These are phyloP conservation scores for Camellia oleifera DNA, from an alignment of 179 eudicot species.

Conservation along the genomic window DNA sequence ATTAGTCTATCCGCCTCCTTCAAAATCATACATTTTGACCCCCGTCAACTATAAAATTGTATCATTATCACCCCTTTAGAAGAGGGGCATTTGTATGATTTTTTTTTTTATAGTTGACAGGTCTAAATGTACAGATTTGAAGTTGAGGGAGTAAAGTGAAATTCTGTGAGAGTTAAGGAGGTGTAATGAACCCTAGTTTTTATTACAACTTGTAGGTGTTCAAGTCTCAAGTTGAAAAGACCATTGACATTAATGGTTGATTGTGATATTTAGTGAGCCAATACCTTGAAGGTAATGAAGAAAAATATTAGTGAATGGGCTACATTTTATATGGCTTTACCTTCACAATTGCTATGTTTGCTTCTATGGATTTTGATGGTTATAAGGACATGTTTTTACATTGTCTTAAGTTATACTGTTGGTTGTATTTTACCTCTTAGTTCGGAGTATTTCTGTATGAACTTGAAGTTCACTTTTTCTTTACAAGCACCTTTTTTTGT, in stretches of 20 bases:
- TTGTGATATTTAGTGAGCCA: not conserved
- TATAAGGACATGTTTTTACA: not conserved
- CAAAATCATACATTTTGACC: too few species aligned
- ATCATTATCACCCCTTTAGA: too few species aligned
- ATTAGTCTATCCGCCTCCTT: too few species aligned
- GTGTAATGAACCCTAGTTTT: too few species aligned
- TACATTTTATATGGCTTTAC: not conserved
- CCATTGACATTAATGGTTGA: not conserved
- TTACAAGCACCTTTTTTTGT: not conserved
- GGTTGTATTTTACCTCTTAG: conserved; percentile 2
- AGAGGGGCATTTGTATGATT: too few species aligned
- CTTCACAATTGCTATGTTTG: too few species aligned
- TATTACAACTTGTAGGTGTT: not conserved
- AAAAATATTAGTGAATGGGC: not conserved
- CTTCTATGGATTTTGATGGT: too few species aligned
- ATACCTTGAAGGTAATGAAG: not conserved
- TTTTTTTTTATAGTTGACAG: too few species aligned
- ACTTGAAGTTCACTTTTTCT: conserved; percentile 3
- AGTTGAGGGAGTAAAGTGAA: too few species aligned
- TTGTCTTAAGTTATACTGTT: not conserved
- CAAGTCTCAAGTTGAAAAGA: not conserved
- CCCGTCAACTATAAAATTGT: too few species aligned
- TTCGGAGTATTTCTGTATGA: not conserved
- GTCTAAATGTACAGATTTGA: too few species aligned
- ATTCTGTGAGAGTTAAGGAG: too few species aligned